phyloP scores from a whole-genome alignment of 139 green algal genomes.

The Picochlorum costavermella region DNA sequence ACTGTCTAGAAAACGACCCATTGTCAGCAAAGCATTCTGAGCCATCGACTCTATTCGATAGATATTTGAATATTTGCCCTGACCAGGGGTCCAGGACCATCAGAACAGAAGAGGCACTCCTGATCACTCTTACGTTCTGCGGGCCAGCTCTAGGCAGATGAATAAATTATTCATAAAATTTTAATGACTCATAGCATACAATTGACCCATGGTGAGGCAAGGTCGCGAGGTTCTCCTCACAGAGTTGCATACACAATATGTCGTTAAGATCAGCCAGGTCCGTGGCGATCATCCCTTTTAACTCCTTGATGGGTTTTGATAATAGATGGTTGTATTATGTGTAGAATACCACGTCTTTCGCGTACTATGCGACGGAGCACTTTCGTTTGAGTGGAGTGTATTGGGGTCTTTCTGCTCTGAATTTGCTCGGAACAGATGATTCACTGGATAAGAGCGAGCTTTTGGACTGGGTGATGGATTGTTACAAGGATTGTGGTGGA shows the following conservation, averaged over 20 bases:
- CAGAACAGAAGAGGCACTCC: slow-evolving; percentile 69
- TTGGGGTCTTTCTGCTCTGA: slow-evolving; percentile 89
- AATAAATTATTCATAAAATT: slow-evolving; percentile 5
- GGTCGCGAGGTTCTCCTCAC: slow-evolving; percentile 35
- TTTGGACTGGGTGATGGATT: slow-evolving; percentile 58
- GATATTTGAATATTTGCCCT: slow-evolving; percentile 82
- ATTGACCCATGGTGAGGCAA: not conserved
- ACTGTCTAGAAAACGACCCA: slow-evolving; percentile 20
- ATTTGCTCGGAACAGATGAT: slow-evolving; percentile 56
- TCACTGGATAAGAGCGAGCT: slow-evolving; percentile 55
- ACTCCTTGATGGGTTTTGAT: not conserved
- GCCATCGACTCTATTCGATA: slow-evolving; percentile 9
- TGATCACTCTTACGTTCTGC: slow-evolving; percentile 55
- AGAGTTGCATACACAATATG: slow-evolving; percentile 72
- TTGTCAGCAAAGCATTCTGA: not conserved
- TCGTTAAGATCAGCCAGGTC: slow-evolving; percentile 55
- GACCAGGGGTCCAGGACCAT: slow-evolving; percentile 78
- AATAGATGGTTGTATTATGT: not conserved
- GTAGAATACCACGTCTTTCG: slow-evolving; percentile 46
- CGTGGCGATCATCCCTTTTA: not conserved
- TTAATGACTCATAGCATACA: slow-evolving; percentile 5
- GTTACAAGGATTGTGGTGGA: slow-evolving; percentile 55
- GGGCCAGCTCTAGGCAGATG: slow-evolving; percentile 22
- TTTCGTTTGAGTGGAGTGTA: slow-evolving; percentile 96
- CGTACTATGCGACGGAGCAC: slow-evolving; percentile 86